Conservation (phyloP, 1,284 basidiomycete species). For the Salmacisia buchloeana region DNA sequence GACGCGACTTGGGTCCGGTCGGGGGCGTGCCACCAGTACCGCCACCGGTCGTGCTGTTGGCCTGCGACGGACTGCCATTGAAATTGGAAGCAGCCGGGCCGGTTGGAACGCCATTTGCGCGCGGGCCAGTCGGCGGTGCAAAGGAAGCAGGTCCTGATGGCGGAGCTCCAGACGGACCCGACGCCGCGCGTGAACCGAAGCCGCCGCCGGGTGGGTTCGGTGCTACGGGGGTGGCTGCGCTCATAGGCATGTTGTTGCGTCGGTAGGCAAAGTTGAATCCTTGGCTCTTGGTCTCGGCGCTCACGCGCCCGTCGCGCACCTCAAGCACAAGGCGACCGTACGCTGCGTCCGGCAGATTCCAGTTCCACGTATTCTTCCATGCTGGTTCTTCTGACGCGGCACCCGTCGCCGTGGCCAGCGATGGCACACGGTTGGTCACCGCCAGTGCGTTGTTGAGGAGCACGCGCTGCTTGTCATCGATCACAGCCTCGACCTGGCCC, state of each 20-base stretch:
- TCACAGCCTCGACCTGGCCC: conserved; percentile 79
- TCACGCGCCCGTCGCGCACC: conserved; percentile 82
- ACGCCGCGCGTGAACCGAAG: background rate
- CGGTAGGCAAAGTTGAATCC: conserved; percentile 95
- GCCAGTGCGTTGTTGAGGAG: conserved; percentile 82
- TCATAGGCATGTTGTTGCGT: conserved; percentile 52
- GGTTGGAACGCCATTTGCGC: background rate
- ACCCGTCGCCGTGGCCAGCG: conserved; percentile 55
- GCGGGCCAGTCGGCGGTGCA: background rate
- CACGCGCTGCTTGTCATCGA: conserved; percentile 83
- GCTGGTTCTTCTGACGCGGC: conserved; percentile 69
- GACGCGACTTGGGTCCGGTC: conserved; percentile 3
- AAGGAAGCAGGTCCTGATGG: background rate
- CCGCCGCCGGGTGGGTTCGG: background rate
- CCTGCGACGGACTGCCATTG: no score
- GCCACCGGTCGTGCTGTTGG: background rate
- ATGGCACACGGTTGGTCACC: conserved; percentile 74
- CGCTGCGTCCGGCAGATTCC: conserved; percentile 88
- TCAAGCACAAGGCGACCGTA: conserved; percentile 83
- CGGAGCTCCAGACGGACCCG: background rate
- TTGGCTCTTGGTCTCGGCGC: conserved; percentile 83
- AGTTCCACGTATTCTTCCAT: conserved; percentile 74
- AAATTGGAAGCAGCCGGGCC: conserved; percentile 7
- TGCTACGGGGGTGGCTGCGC: conserved; percentile 20
- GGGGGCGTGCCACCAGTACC: background rate